Base-by-base conservation (phyloP, 768 basidiomycete species). In the Pholiota molesta region DNA sequence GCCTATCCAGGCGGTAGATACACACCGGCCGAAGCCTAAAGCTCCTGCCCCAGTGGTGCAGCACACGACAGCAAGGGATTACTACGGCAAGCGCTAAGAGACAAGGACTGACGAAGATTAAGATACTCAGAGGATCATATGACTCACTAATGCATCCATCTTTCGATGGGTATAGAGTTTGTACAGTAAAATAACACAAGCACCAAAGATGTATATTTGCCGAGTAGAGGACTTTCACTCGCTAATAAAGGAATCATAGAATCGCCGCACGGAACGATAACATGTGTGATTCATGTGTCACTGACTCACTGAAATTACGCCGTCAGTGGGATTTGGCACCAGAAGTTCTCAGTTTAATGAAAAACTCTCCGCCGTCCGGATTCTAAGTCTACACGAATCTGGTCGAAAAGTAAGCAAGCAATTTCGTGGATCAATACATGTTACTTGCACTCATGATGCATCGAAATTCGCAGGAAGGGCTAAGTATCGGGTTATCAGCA, bases 1-100 rank as follows among this genome's bases (percentile, higher is more conserved):
- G 3, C 95, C 95, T 10, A 98, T 99, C 69, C 82, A 81, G 26
- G 97, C 97, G 1, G 97, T 99, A 28, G 93, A 99, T 74, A 99
- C 96, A 0, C 95, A 97, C 73, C 87, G 96, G 47, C 81, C 83
- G 21, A 86, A 86, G 65, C 84, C 84, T 33, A 82, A 80, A 62
- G 72, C 72, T n/a, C 63, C 73, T 23, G 66, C 75, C n/a, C 75
- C 74, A 6, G 64, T 66, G 0, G 73, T 75, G 17, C 72, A 77
- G 40, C 61, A 73, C 4, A 71, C 76, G 13, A 75, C 72, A 6
- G 77, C 75, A n/a, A 70, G 84, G 62, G 70, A 83, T 63, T 86
- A 85, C 63, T 69, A 66, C 76, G 44, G 54, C 11, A 21, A 8
- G 53, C 31, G 31, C 26, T 26, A 26, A 26, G 4, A 26, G 1